Percentiles rank a stretch among this genome's conserved stretches.
phyloP scores from a whole-genome alignment of 768 basidiomycete genomes.

The Nidularia pulvinata region DNA sequence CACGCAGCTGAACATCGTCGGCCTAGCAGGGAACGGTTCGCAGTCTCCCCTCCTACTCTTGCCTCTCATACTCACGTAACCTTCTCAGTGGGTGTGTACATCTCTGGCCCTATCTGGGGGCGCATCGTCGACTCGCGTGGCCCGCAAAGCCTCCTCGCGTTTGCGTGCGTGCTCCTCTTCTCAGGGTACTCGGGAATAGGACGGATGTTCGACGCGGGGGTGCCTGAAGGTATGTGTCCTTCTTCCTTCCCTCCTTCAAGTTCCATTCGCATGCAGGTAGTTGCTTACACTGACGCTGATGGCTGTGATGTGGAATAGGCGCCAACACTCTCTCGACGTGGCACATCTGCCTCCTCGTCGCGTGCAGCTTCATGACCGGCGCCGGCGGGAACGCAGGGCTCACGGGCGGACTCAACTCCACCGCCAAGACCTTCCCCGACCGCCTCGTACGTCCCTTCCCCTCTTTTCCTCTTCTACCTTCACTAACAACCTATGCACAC shows the following conservation, averaged over 20 bases:
- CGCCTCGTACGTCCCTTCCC: conserved; percentile 44
- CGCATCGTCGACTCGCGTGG: conserved; percentile 75
- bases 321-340: conserved; percentile 34
- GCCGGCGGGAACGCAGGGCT: conserved; percentile 76
- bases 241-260: no score
- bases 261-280: no score
- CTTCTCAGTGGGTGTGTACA: conserved; percentile 70
- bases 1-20: conserved; percentile 82
- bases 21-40: conserved; percentile 77
- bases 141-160: conserved; percentile 63
- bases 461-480: neutral
- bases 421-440: conserved; percentile 83
- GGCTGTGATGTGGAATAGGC: no score
- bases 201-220: conserved; percentile 59
- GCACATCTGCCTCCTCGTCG: conserved; percentile 48
- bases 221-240: no score
- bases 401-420: conserved; percentile 71
- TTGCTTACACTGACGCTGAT: no score
- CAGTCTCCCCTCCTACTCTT: neutral
- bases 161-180: conserved; percentile 60
- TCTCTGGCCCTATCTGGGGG: conserved; percentile 78
- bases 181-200: conserved; percentile 78
- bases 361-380: conserved; percentile 75
- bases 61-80: neutral
- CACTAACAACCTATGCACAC: conserved; percentile 1